Base-by-base conservation (phyloP, 345 rosid genomes). In the Populus ilicifolia region DNA sequence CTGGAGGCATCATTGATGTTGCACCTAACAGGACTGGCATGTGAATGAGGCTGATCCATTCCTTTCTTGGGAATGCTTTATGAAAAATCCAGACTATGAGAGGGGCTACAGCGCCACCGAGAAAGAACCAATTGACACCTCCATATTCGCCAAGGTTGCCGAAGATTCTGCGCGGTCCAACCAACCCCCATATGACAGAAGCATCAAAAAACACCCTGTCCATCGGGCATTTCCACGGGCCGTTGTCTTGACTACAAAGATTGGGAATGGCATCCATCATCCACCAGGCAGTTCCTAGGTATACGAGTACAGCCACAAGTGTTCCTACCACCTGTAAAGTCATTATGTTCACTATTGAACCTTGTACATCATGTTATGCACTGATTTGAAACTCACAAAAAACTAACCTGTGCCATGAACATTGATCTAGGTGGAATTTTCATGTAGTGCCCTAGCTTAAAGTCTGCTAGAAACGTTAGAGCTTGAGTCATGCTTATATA, bases 401-500 rank as follows among this genome's bases (percentile, higher is more conserved):
- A 71, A 74, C 79, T 76, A 9, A 86, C 91, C 91, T 93, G 98
- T 73, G 94, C 94, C 86, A 87, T 78, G 88, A 89, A 92, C 98
- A 94, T 94, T 8, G 92, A 79, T 82, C 91, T 82, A 1, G 98
- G 98, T 2, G 95, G 98, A 65, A 94, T 92, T 86, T 94, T 92
- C 98, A 90, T 94, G 89, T 94, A 94, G 74, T 88, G 95, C n/a
- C 95, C 97, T 21, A 90, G 93, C 82, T 94, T 94, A 68, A 94
- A 92, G 83, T 94, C 98, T 6, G 66, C 38, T 23, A 94, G 67
- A 72, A 94, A 94, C 62, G 89, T 85, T 17, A 92, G 75, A 52
- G 91, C 98, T 78, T 94, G 98, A 74, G 63, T 20, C 97, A 92
- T 90, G 82, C 96, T 94, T 41, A 94, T 90, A 82, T 89, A 94